A percentile compares a stretch with the other conserved stretches of the same genome.
These are phyloP conservation scores for Coemansia sp. DNA, from an alignment of 192 early-diverging fungal genomes.

Conservation along the genomic window DNA sequence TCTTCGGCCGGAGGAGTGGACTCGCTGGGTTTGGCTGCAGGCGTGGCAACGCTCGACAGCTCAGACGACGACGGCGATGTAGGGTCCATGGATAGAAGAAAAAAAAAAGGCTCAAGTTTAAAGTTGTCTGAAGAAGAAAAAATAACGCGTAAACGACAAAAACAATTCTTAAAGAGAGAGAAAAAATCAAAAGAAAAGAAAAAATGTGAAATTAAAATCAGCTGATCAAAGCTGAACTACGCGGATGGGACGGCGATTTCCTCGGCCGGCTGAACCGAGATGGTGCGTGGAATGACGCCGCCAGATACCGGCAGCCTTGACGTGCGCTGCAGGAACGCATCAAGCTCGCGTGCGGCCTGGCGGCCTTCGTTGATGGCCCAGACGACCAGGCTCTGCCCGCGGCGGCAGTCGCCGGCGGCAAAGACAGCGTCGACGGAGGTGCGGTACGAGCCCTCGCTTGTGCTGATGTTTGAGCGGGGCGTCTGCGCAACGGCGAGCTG, in stretches of 20 bases:
- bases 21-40: too few species aligned
- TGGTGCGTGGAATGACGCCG: conserved; percentile 71
- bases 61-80: background rate
- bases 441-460: conserved; percentile 71
- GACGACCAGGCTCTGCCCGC: conserved; percentile 94
- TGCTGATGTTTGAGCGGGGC: conserved; percentile 77
- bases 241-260: background rate
- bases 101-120: background rate
- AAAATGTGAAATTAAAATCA: background rate
- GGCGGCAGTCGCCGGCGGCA: conserved; percentile 97
- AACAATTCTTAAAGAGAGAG: conserved; percentile 1
- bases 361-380: conserved; percentile 99
- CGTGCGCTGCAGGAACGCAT: conserved; percentile 68
- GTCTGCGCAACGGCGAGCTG: conserved; percentile 79
- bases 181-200: conserved; percentile 8
- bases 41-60: background rate
- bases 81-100: background rate
- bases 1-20: too few species aligned
- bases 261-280: conserved; percentile 2
- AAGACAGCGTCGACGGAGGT: conserved; percentile 81
- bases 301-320: conserved; percentile 86
- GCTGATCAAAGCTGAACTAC: background rate
- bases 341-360: conserved; percentile 90
- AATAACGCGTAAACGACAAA: too few species aligned
- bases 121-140: too few species aligned